These are phyloP conservation scores for Phytophthora brassicae DNA, from an alignment of 352 stramenopile species.

Conservation along the genomic window DNA sequence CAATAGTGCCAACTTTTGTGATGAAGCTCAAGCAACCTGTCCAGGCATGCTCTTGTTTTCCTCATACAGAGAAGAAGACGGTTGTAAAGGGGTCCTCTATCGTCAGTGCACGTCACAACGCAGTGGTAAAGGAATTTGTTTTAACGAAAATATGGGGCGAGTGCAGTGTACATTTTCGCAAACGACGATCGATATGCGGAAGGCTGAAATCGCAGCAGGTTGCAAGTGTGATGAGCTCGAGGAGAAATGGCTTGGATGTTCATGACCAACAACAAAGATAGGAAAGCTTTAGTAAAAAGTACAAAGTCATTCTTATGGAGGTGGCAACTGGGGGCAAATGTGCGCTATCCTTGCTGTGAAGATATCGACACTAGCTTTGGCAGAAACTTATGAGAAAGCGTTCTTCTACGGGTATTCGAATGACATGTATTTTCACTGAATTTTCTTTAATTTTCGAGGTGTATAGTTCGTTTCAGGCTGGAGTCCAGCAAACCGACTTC, in stretches of 20 bases:
- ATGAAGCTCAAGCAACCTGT: constrained; percentile 19
- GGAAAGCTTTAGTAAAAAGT: too few relatives aligned
- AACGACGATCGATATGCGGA: constrained; percentile 27
- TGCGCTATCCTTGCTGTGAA: too few relatives aligned
- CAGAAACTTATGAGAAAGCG: too few relatives aligned
- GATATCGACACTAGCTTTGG: too few relatives aligned
- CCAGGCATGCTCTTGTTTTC: neutral
- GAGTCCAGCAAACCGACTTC: too few relatives aligned
- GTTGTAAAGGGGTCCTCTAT: constrained; percentile 28
- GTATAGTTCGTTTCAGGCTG: too few relatives aligned
- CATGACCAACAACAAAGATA: constrained; percentile 15
- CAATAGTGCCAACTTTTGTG: constrained; percentile 29
- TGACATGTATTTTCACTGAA: too few relatives aligned
- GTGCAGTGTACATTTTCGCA: constrained; percentile 23
- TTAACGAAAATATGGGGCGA: constrained; percentile 27
- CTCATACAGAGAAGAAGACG: neutral
- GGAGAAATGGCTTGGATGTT: constrained; percentile 33
- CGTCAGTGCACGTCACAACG: constrained; percentile 16
- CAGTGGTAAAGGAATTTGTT: constrained; percentile 30
- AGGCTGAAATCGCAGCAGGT: constrained; percentile 22
- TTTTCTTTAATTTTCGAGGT: too few relatives aligned
- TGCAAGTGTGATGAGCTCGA: constrained; percentile 21
- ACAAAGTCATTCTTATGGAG: neutral
- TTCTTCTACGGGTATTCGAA: too few relatives aligned
- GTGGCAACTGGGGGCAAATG: too few relatives aligned